phyloP scores from a whole-genome alignment of 2,329 filamentous ascomycete genomes.

The Cytospora schulzeri region DNA sequence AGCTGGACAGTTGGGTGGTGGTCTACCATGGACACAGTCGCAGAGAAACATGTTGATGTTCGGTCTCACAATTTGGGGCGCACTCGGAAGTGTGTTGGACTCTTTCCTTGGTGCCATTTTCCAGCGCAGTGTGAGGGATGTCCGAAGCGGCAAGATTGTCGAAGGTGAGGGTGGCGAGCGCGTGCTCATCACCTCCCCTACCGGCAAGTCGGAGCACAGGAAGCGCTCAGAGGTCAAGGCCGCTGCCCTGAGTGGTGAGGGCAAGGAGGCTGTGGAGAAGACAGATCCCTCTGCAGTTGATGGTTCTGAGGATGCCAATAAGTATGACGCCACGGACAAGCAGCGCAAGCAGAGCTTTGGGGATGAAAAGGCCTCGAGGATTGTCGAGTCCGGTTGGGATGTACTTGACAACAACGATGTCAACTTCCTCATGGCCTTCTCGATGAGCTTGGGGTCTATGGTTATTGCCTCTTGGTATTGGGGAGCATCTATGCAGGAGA shows the following conservation, averaged over 20 bases:
- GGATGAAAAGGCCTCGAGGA: constrained; percentile 60
- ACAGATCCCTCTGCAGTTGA: constrained; percentile 34
- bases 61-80: constrained; percentile 71
- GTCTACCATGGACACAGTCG: constrained; percentile 50
- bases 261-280: constrained; percentile 47
- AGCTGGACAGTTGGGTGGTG: constrained; percentile 43
- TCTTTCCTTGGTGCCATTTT: constrained; percentile 83
- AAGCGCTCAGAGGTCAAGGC: constrained; percentile 44
- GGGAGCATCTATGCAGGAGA: constrained; percentile 53
- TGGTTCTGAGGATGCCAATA: constrained; percentile 39
- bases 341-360: constrained; percentile 56
- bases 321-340: constrained; percentile 54
- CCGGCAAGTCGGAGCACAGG: constrained; percentile 35
- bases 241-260: neutral
- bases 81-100: constrained; percentile 81
- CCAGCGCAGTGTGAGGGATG: constrained; percentile 85
- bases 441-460: constrained; percentile 81
- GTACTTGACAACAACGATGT: constrained; percentile 94
- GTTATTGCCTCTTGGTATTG: constrained; percentile 62
- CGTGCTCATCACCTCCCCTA: constrained; percentile 34
- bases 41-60: constrained; percentile 52
- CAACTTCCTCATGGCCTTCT: constrained; percentile 86
- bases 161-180: constrained; percentile 71
- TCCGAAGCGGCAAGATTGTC: constrained; percentile 81
- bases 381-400: constrained; percentile 68